phyloP scores from a whole-genome alignment of 805 yeast species.

The Yamadazyma scolyti region DNA sequence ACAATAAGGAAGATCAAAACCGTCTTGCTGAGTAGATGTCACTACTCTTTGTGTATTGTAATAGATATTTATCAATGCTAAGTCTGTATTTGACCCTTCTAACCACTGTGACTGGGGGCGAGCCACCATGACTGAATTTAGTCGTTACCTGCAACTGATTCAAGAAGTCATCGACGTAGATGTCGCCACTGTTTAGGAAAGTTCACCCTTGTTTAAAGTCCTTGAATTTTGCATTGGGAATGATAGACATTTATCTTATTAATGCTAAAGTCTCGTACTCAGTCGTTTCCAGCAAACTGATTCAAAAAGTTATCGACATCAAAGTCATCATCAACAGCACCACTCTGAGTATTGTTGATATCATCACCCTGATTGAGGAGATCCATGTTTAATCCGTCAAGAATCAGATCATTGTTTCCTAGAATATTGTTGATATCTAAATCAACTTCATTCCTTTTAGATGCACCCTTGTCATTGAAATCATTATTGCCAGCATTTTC shows the following conservation, averaged over 20 bases:
- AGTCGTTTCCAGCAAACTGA: constrained; percentile 38
- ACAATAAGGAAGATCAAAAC: constrained; percentile 26
- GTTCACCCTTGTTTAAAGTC: no score
- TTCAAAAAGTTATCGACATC: constrained; percentile 43
- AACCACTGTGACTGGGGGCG: no score
- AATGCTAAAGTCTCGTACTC: constrained; percentile 1
- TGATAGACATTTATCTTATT: background rate
- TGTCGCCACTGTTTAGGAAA: no score
- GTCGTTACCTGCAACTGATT: no score
- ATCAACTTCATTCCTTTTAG: constrained; percentile 14
- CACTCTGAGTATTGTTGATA: constrained; percentile 12
- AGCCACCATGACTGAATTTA: no score
- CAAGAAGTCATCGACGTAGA: no score
- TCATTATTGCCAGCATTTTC: constrained; percentile 1
- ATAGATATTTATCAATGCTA: no score
- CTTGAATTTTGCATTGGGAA: no score
- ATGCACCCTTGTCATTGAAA: constrained; percentile 1
- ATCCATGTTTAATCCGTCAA: constrained; percentile 41
- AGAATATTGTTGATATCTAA: constrained; percentile 34
- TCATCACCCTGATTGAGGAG: constrained; percentile 22
- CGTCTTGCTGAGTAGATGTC: no score
- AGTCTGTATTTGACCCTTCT: no score
- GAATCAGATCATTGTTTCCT: constrained; percentile 37
- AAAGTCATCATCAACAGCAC: constrained; percentile 35
- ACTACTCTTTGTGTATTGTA: no score